A percentile compares a stretch with the other conserved stretches of the same genome.
Conservation (phyloP, 805 yeast genomes). For the Candida patagonica region DNA sequence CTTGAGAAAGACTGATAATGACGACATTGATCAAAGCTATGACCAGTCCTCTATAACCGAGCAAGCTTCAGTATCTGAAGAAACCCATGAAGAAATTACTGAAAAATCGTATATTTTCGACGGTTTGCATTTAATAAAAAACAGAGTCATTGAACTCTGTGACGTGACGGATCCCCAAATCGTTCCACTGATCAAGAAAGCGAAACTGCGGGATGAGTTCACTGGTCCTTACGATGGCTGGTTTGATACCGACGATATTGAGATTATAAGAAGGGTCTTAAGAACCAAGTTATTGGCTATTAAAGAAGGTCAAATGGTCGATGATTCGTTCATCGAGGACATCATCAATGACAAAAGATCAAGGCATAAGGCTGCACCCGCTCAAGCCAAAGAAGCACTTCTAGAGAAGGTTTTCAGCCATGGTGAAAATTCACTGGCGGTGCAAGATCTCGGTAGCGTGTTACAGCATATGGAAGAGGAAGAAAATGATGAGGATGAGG, state of each 20-base stretch:
- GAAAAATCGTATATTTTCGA: slow-evolving; percentile 44
- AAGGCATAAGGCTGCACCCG: slow-evolving; percentile 1
- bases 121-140: slow-evolving; percentile 59
- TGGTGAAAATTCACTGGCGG: slow-evolving; percentile 7
- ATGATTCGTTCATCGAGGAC: slow-evolving; percentile 6
- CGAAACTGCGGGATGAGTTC: slow-evolving; percentile 30
- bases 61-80: slow-evolving; percentile 29
- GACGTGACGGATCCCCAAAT: slow-evolving; percentile 66
- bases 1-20: slow-evolving; percentile 22
- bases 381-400: neutral
- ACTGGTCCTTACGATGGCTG: slow-evolving; percentile 71
- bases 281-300: slow-evolving; percentile 61
- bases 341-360: slow-evolving; percentile 9
- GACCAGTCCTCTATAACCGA: slow-evolving; percentile 23
- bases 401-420: slow-evolving; percentile 3
- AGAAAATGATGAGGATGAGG: slow-evolving; percentile 23
- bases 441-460: slow-evolving; percentile 4
- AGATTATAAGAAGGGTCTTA: slow-evolving; percentile 57
- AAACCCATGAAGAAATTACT: neutral
- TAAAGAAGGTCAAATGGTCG: slow-evolving; percentile 34
- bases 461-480: slow-evolving; percentile 17
- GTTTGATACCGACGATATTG: slow-evolving; percentile 55
- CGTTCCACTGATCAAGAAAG: slow-evolving; percentile 31
- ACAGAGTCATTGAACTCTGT: slow-evolving; percentile 69
- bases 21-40: slow-evolving; percentile 13